phyloP scores from a whole-genome alignment of 345 rosid species.

The Sapria himalayana region DNA sequence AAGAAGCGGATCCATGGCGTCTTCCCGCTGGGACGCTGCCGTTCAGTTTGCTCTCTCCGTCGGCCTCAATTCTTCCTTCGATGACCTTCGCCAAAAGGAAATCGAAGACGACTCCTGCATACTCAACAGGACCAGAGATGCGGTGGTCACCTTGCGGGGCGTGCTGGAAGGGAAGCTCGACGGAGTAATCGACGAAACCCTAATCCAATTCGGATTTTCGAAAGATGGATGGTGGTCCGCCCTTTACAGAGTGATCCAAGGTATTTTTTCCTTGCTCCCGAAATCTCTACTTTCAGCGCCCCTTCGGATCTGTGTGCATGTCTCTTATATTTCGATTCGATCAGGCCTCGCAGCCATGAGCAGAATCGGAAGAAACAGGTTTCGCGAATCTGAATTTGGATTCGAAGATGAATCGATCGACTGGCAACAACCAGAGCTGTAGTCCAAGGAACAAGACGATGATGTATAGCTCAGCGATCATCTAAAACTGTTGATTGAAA shows the following conservation, averaged over 20 bases:
- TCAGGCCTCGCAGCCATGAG: slow-evolving; percentile 77
- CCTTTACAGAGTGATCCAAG: slow-evolving; percentile 73
- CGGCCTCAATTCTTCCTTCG: slow-evolving; percentile 45
- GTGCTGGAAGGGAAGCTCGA: slow-evolving; percentile 73
- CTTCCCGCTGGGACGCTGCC: slow-evolving; percentile 79
- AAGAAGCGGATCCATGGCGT: slow-evolving; percentile 46
- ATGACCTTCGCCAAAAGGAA: slow-evolving; percentile 40
- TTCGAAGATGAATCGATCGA: slow-evolving; percentile 22
- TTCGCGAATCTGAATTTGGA: slow-evolving; percentile 19
- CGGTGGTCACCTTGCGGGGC: slow-evolving; percentile 44
- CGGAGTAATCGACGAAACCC: slow-evolving; percentile 30
- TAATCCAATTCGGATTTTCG: slow-evolving; percentile 28
- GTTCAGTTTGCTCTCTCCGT: slow-evolving; percentile 52
- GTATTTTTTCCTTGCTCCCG: slow-evolving; percentile 12
- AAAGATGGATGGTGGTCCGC: slow-evolving; percentile 82
- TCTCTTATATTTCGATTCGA: slow-evolving; percentile 5
- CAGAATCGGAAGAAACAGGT: slow-evolving; percentile 30
- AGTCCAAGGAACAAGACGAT: slow-evolving; percentile 5
- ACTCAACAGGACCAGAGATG: slow-evolving; percentile 55
- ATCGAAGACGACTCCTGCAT: slow-evolving; percentile 30
- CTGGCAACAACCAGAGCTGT: slow-evolving; percentile 32
- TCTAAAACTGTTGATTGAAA: no score
- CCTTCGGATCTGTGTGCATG: background rate
- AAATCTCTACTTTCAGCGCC: background rate
- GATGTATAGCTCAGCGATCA: no score